Percentiles rank a stretch among this genome's conserved stretches.
These are phyloP conservation scores for Primulina tabacum DNA, from an alignment of 257 asterid genomes.

Conservation along the genomic window DNA sequence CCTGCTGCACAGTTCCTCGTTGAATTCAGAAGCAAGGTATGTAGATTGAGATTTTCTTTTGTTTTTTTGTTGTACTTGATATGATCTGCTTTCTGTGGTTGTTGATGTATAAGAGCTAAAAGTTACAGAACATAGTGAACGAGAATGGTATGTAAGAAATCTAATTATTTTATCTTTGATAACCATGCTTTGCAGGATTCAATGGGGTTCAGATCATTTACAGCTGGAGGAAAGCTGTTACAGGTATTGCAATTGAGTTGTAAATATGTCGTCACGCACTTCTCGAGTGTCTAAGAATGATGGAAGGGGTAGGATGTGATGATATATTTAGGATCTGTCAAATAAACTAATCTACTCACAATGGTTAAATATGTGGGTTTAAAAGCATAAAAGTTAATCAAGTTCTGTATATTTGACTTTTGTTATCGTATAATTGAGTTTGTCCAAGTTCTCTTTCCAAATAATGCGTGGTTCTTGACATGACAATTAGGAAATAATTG, in stretches of 20 bases:
- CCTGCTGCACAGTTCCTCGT: slow-evolving; percentile 98
- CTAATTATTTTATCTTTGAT: slow-evolving; percentile 24
- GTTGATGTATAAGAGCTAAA: background rate
- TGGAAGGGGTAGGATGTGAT: background rate
- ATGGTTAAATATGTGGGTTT: background rate
- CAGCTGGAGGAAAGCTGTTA: slow-evolving; percentile 96
- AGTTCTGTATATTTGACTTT: background rate
- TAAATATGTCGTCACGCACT: slow-evolving; percentile 10
- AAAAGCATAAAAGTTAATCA: background rate
- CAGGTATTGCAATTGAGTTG: slow-evolving; percentile 51
- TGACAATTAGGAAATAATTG: background rate
- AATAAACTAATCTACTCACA: slow-evolving; percentile 14
- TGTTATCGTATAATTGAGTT: background rate
- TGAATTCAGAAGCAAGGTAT: slow-evolving; percentile 82
- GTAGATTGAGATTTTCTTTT: slow-evolving; percentile 20
- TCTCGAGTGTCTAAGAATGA: slow-evolving; percentile 9
- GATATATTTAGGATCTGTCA: background rate
- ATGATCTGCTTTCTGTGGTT: background rate
- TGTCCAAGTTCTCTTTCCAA: background rate
- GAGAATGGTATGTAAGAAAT: slow-evolving; percentile 9
- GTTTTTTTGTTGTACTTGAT: background rate
- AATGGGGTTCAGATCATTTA: slow-evolving; percentile 90
- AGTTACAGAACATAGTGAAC: slow-evolving; percentile 5
- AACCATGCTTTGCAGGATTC: slow-evolving; percentile 61
- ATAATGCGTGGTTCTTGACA: background rate